A percentile compares a stretch with the other conserved stretches of the same genome.
These are phyloP conservation scores for Spergularia marina DNA, from an alignment of 148 eudicot genomes.

Conservation along the genomic window DNA sequence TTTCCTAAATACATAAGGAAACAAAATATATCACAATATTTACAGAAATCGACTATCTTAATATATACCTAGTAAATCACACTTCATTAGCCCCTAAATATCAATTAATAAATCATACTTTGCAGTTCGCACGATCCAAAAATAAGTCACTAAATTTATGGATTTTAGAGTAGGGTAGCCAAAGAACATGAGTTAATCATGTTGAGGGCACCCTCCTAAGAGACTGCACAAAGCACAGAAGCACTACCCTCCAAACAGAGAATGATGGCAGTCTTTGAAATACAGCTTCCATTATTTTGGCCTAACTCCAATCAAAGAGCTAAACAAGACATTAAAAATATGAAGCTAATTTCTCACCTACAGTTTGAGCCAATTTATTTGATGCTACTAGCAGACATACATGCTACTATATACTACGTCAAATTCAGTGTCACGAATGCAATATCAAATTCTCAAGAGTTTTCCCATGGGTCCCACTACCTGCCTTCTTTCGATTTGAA, in stretches of 20 bases:
- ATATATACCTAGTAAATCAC: not conserved
- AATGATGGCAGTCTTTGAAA: slow-evolving; percentile 14
- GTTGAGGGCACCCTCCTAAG: slow-evolving; percentile 20
- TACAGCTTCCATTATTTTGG: not conserved
- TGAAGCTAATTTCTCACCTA: not conserved
- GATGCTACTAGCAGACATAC: slow-evolving; percentile 6
- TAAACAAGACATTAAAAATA: not conserved
- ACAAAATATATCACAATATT: too few species aligned
- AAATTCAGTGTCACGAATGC: slow-evolving; percentile 22
- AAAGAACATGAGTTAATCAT: slow-evolving; percentile 18
- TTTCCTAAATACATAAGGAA: too few species aligned
- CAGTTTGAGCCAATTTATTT: not conserved
- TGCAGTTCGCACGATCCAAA: not conserved
- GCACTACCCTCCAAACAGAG: slow-evolving; percentile 14
- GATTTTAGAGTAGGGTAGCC: not conserved
- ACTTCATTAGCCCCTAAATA: slow-evolving; percentile 6
- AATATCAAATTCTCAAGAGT: slow-evolving; percentile 20
- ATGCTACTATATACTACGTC: slow-evolving; percentile 14
- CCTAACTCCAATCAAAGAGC: not conserved
- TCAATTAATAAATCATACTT: too few species aligned
- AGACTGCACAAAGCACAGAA: slow-evolving; percentile 36
- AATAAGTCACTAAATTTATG: not conserved
- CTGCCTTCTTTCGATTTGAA: not conserved
- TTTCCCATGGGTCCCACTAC: not conserved
- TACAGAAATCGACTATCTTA: too few species aligned